Evolutionary conservation across 805 yeast species (phyloP), one percentile per base, ranked within the genome.

Genomic region (Metschnikowia santaceciliae): DNA sequence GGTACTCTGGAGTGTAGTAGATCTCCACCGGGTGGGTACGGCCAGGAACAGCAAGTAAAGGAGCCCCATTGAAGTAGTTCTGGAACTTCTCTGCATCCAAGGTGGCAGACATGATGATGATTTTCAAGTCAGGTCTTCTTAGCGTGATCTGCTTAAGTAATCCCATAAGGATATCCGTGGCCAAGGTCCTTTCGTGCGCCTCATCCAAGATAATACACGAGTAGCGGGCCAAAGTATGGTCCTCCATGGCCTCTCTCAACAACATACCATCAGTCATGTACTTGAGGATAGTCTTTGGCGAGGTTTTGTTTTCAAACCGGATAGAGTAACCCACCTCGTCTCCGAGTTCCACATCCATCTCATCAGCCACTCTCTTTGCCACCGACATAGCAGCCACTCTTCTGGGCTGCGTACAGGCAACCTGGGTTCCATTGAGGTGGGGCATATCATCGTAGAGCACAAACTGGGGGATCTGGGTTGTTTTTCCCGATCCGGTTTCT

Each of bases 261-360:
- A 92, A 78, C 97, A 92, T 91, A 83, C 99, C 99, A 75, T 92
- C 99, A 10, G 99, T 92, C 97, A 92, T 89, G 74, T 94, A 92
- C 70, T 90, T 90, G 62, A 92, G 75, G 35, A 91, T 79, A 5
- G 99, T 92, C 59, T 83, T 86, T 49, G 78, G 76, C 38, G 87
- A 76, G 1, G 96, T 88, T 61, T 82, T 88, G 70, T 92, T 91
- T 61, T 94, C 98, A 65, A 92, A 92, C 75, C 99, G 86, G 61
- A 92, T 88, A 58, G 86, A 82, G 72, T 92, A 92, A 73, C 99
- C 99, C 53, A 92, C 98, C 70, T 92, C 96, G 58, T 86, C 86
- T 34, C 99, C 99, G 47, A 92, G 72, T 53, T 80, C 77, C 5
- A 92, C 98, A 68, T 91, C 98, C 94, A 91, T 83, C 70, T 92